Conservation (phyloP, 2,329 filamentous ascomycete species). For the Trichoderma polysporum region DNA sequence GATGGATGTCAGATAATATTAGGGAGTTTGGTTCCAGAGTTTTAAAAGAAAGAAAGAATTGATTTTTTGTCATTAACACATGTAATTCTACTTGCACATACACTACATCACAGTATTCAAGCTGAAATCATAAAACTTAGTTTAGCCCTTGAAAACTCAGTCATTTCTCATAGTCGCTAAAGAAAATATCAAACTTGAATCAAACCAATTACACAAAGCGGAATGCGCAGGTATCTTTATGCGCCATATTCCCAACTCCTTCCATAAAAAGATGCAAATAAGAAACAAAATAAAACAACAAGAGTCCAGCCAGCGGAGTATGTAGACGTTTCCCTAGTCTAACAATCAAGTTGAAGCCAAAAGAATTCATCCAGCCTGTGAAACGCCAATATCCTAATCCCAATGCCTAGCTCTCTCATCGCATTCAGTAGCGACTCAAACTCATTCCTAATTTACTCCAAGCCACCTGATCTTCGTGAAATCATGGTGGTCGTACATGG, state of each 20-base stretch:
- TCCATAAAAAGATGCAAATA: not conserved
- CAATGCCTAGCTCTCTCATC: not conserved
- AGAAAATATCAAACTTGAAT: not conserved
- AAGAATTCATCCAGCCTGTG: not conserved
- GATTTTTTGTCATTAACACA: not conserved
- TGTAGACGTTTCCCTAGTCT: not conserved
- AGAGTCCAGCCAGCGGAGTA: not conserved
- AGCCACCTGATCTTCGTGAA: not conserved
- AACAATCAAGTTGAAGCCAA: not conserved
- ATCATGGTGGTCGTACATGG: not conserved
- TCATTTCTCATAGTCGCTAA: not conserved
- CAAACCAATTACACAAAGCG: constrained; percentile 1
- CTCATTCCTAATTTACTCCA: not conserved
- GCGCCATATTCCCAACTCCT: not conserved
- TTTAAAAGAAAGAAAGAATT: not conserved
- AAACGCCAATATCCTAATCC: not conserved
- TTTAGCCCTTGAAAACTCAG: not conserved
- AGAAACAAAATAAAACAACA: not conserved
- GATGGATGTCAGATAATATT: constrained; percentile 6
- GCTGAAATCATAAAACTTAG: not conserved
- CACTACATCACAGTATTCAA: not conserved
- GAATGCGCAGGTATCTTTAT: not conserved
- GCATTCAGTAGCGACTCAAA: not conserved
- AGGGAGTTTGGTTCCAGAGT: constrained; percentile 9
- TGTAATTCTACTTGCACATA: not conserved